Base-by-base conservation (phyloP, 177 flowering plant species). In the Vitis hybrid region DNA sequence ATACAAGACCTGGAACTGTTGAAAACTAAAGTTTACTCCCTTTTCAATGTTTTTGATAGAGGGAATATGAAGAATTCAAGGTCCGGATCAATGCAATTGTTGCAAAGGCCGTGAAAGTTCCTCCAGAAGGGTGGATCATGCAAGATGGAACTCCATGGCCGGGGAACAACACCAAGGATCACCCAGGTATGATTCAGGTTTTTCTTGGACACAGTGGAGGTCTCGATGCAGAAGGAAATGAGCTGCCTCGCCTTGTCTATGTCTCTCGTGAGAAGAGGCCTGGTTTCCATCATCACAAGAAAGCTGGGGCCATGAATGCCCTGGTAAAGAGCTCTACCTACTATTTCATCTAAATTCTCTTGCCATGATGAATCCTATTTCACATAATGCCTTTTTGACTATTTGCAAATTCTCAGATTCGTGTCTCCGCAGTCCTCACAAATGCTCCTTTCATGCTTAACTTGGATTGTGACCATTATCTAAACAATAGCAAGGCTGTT, bases 141-240 rank as follows among this genome's bases (percentile, higher is more conserved):
- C 92, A 92, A 77, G 99, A 95, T 78, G 99, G 99, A 38, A 95
- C 96, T n/a, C 99, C 99, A 64, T 93, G 99, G 99, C 99, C 98
- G 0, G 99, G 99, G 33, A 93, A 95, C 85, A 95, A 95, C 52
- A 95, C 98, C 0, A 84, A 73, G 67, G 99, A 95, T 79, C 99
- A 95, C 72, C 99, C 99, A 3, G 99, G 99, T 24, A 95, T 95
- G 98, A 95, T 92, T 79, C 99, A 95, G 78, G 98, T 95, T 8
- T 95, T 95, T 82, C 84, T 95, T 24, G 99, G 99, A 20, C 93
- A 90, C 57, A 91, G 92, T 75, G 99, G 99, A 71, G 98, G 99
- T 17, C 83, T 69, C 67, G 99, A 95, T 78, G 79, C 81, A 5
- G 98, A 95, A 80, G 99, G 99, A 73, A 87, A 95, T 56, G 97